Base-by-base conservation (phyloP, 2,329 filamentous ascomycete species). In the Chrysoporthe cubensis region DNA sequence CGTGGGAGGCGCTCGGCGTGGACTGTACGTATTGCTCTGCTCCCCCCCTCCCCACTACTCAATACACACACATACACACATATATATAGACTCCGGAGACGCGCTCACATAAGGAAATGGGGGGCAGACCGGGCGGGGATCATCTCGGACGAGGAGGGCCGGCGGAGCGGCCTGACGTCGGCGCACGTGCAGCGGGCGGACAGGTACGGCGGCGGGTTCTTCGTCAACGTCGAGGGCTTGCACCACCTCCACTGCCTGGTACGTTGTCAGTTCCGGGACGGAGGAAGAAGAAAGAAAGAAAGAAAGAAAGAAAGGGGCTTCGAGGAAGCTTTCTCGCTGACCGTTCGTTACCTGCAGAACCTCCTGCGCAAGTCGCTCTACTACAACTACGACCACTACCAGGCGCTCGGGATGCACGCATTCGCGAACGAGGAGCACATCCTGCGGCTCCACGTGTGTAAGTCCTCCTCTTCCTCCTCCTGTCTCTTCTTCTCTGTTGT, bases 331-430 rank as follows among this genome's bases (percentile, higher is more conserved):
- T 26, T 26, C 26, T 26, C 26, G 26, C 26, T 26, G 26, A 26
- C 26, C 26, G 26, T 26, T 26, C 1, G 26, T 26, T 26, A 1
- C 26, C 21, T 14, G 16, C 40, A 82, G 85, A 87, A 90, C 66
- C 80, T 90, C 6, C 73, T 90, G 7, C 84, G 88, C 1, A 84
- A 90, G 72, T 78, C 83, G 0, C 76, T 88, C 0, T 86, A 84
- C 73, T 89, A 84, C 78, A 90, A 89, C 72, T 85, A 85, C 66
- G 80, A 85, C 21, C 84, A 88, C 73, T 90, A 90, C 75, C 81
- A 81, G 69, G 73, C 73, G 0, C 72, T 82, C 37, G 83, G 83
- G 3, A 73, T 80, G 32, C 84, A 86, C 1, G 82, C 85, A 0
- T 90, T 90, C 71, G 73, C 74, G 21, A 89, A 90, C 72, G 80